Percentiles rank a stretch among this genome's conserved stretches.
These are phyloP conservation scores for Boletus fagicola DNA, from an alignment of 768 basidiomycete genomes.

Conservation along the genomic window DNA sequence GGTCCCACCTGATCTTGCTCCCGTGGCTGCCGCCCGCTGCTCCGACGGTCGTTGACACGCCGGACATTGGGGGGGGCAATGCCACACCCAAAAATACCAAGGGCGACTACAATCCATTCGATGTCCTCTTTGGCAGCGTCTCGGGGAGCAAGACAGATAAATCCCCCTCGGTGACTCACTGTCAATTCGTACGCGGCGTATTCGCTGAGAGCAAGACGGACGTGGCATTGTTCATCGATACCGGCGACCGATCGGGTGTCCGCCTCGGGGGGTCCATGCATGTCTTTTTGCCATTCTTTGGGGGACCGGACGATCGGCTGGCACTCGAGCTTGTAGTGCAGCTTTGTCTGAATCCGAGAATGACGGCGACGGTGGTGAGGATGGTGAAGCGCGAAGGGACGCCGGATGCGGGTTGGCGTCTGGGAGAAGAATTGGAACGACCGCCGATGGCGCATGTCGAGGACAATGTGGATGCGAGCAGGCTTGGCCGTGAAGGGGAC, in stretches of 20 bases:
- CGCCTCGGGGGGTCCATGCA: constrained; percentile 46
- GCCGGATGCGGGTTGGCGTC: constrained; percentile 1
- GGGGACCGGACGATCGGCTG: constrained; percentile 89
- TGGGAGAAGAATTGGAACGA: constrained; percentile 19
- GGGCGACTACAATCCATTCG: constrained; percentile 62
- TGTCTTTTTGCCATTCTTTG: constrained; percentile 88
- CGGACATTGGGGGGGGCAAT: neutral
- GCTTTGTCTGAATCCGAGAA: constrained; percentile 64
- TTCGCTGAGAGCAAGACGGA: constrained; percentile 71
- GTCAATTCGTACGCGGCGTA: constrained; percentile 80
- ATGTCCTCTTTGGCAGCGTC: constrained; percentile 50
- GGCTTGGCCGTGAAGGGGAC: neutral
- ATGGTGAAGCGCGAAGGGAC: constrained; percentile 50
- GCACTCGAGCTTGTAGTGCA: constrained; percentile 84
- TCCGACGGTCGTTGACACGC: neutral
- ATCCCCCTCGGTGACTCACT: constrained; percentile 58
- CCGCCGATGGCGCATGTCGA: constrained; percentile 25
- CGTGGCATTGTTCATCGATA: constrained; percentile 83
- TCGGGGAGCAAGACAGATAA: constrained; percentile 31
- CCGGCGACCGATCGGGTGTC: constrained; percentile 36
- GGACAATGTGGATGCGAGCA: neutral
- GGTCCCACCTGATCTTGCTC: constrained; percentile 73
- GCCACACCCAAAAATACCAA: constrained; percentile 14
- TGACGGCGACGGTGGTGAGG: constrained; percentile 74
- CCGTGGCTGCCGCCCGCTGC: constrained; percentile 67